phyloP scores from a whole-genome alignment of 2,329 filamentous ascomycete genomes.

The Clarireedia monteithiana region DNA sequence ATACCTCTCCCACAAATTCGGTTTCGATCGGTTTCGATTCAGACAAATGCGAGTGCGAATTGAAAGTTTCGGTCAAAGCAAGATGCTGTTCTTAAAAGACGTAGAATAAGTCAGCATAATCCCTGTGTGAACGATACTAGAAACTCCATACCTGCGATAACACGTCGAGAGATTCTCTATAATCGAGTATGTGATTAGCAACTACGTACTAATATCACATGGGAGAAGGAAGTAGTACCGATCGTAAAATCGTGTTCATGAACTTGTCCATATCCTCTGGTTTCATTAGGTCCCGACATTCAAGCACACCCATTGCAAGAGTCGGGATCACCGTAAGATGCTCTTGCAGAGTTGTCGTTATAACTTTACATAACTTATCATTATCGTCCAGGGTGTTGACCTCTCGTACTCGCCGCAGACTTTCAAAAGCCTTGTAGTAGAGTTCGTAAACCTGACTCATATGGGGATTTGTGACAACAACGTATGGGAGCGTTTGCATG shows the following conservation, averaged over 20 bases:
- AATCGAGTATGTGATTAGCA: background rate
- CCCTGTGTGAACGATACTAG: background rate
- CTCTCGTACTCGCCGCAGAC: constrained; percentile 74
- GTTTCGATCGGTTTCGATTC: constrained; percentile 51
- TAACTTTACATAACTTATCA: constrained; percentile 72
- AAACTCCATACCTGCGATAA: constrained; percentile 57
- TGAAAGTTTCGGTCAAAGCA: constrained; percentile 88
- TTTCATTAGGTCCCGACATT: constrained; percentile 77
- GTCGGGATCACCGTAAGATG: constrained; percentile 92
- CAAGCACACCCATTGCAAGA: constrained; percentile 86
- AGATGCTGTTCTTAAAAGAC: constrained; percentile 73
- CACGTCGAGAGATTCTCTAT: constrained; percentile 85
- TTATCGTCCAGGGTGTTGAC: constrained; percentile 85
- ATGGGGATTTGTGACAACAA: constrained; percentile 91
- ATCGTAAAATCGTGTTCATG: constrained; percentile 88
- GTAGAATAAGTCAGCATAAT: background rate
- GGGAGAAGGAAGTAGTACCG: constrained; percentile 36
- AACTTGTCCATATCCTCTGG: constrained; percentile 80
- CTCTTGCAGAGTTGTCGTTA: constrained; percentile 72
- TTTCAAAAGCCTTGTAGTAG: constrained; percentile 95
- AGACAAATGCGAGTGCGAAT: constrained; percentile 82
- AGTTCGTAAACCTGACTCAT: constrained; percentile 93
- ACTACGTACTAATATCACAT: background rate
- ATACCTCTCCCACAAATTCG: constrained; percentile 93
- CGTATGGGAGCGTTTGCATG: constrained; percentile 93